phyloP scores from a whole-genome alignment of 176 grass and related monocot species.

The Saccharum spontaneum region DNA sequence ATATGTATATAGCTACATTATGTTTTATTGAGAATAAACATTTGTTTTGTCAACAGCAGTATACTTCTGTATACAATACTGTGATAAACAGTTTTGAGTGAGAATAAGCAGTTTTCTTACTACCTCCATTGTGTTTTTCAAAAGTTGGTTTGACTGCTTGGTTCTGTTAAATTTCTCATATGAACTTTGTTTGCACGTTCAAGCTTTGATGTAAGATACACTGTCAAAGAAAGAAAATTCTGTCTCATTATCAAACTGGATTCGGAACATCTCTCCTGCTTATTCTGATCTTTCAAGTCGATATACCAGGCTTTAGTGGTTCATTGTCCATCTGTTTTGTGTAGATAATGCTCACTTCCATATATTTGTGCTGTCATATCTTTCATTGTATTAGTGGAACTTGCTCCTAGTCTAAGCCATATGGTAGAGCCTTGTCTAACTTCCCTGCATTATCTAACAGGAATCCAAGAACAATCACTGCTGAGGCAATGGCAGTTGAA shows the following conservation, averaged over 20 bases:
- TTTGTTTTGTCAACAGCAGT: not conserved
- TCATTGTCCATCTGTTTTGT: not conserved
- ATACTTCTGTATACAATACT: not conserved
- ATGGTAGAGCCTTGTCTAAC: not conserved
- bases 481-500: conserved; percentile 82
- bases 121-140: not conserved
- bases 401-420: not conserved
- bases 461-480: conserved; percentile 78
- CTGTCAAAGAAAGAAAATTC: not conserved
- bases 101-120: not conserved
- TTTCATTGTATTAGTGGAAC: not conserved
- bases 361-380: not conserved
- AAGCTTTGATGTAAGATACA: not conserved
- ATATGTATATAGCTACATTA: not conserved
- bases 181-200: not conserved
- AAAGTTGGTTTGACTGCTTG: not conserved
- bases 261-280: not conserved
- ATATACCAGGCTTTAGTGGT: not conserved
- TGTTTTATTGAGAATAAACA: not conserved
- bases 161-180: not conserved
- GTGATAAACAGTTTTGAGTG: not conserved
- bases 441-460: conserved; percentile 22
- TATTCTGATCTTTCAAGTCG: not conserved
- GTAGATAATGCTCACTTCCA: not conserved
- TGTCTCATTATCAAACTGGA: not conserved